phyloP scores from a whole-genome alignment of 1,284 basidiomycete genomes.

The Grifola frondosa region DNA sequence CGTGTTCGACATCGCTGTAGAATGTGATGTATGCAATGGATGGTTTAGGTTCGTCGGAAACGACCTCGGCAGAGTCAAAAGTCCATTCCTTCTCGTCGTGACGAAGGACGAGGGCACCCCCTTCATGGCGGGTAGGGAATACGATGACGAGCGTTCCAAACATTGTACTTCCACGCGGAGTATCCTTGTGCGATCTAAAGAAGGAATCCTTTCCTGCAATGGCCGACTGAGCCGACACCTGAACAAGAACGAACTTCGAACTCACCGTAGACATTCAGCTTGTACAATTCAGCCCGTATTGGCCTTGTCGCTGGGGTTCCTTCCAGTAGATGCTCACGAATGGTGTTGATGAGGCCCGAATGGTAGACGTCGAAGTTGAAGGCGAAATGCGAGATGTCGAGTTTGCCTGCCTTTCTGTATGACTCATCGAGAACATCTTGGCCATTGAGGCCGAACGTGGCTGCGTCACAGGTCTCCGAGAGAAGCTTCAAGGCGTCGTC shows the following conservation, averaged over 20 bases:
- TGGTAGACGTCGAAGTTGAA: conserved; percentile 12
- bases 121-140: conserved; percentile 39
- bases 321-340: conserved; percentile 13
- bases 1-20: conserved; percentile 47
- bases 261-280: conserved; percentile 32
- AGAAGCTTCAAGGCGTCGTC: conserved; percentile 8
- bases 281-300: conserved; percentile 24
- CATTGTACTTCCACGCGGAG: conserved; percentile 29
- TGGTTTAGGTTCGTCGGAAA: conserved; percentile 8
- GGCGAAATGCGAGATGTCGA: conserved; percentile 17
- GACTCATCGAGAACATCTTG: conserved; percentile 21
- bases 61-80: conserved; percentile 33
- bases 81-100: conserved; percentile 26
- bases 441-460: conserved; percentile 19
- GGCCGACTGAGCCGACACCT: too few relatives aligned
- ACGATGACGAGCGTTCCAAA: conserved; percentile 43
- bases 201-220: conserved; percentile 35
- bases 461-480: conserved; percentile 17
- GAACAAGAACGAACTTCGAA: too few relatives aligned
- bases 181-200: conserved; percentile 45
- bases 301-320: conserved; percentile 4
- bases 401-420: conserved; percentile 25
- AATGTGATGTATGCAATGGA: conserved; percentile 37
- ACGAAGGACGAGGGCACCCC: conserved; percentile 37
- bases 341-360: conserved; percentile 12